Percentiles rank a stretch among this genome's conserved stretches.
phyloP scores from a whole-genome alignment of 768 basidiomycete genomes.

The Pleurotus sapidus region DNA sequence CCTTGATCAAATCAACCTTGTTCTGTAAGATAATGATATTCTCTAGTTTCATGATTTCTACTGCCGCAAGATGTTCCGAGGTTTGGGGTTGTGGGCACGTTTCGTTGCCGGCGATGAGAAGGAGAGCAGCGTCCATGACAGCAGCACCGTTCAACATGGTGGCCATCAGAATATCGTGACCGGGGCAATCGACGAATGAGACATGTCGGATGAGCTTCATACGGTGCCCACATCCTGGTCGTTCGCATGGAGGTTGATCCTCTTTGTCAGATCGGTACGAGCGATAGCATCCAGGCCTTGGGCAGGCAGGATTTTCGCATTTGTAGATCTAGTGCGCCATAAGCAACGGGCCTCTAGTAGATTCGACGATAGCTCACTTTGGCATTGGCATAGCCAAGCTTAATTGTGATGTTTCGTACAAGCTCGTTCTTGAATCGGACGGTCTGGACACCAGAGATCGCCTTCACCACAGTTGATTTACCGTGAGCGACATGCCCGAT shows the following conservation, averaged over 20 bases:
- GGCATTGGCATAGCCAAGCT: constrained; percentile 98
- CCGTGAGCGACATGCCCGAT: constrained; percentile 99
- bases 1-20: constrained; percentile 98
- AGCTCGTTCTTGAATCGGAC: constrained; percentile 99
- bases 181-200: constrained; percentile 97
- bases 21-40: constrained; percentile 98
- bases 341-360: not conserved
- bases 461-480: constrained; percentile 96
- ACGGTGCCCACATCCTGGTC: constrained; percentile 83
- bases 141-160: constrained; percentile 99
- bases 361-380: constrained; percentile 57
- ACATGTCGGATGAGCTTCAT: constrained; percentile 96
- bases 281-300: constrained; percentile 90
- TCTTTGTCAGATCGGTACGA: constrained; percentile 95
- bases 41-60: constrained; percentile 99
- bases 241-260: constrained; percentile 89
- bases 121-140: constrained; percentile 97
- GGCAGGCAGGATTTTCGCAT: constrained; percentile 92
- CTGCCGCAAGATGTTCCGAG: constrained; percentile 96
- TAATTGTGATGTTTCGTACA: constrained; percentile 98
- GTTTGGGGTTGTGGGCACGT: constrained; percentile 99
- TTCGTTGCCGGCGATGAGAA: constrained; percentile 97
- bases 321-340: constrained; percentile 79
- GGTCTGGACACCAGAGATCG: constrained; percentile 97
- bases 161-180: constrained; percentile 99